Percentiles rank a stretch among this genome's conserved stretches.
phyloP scores from a whole-genome alignment of 2,329 filamentous ascomycete species.

The Hymenoscyphus albidus region DNA sequence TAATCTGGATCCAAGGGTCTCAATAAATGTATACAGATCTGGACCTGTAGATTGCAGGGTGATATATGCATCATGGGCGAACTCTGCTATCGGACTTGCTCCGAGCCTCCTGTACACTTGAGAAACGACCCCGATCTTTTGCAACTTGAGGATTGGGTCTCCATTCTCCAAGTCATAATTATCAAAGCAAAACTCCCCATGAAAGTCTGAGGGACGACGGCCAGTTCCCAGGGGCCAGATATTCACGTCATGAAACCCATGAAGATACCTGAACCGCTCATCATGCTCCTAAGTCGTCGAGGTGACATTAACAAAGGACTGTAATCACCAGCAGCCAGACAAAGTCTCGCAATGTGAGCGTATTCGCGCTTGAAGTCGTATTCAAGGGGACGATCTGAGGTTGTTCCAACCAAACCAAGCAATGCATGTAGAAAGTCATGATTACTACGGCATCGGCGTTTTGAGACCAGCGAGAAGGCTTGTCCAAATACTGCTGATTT shows the following conservation, averaged over 20 bases:
- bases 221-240: background rate
- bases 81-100: background rate
- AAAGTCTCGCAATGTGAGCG: background rate
- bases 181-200: background rate
- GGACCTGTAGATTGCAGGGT: background rate
- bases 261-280: background rate
- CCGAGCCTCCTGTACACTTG: background rate
- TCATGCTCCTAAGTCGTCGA: background rate
- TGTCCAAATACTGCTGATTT: background rate
- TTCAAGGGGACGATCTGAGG: background rate
- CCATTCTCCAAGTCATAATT: background rate
- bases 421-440: background rate
- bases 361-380: background rate
- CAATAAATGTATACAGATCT: background rate
- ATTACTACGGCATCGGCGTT: conserved; percentile 5
- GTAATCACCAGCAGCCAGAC: background rate
- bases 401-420: background rate
- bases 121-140: background rate
- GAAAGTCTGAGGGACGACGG: background rate
- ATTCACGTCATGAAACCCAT: background rate
- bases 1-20: background rate
- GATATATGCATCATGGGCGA: background rate
- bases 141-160: background rate
- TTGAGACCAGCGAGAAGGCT: background rate
- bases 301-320: background rate